Conservation (phyloP, 805 yeast species). For the Candida fluviatilis region DNA sequence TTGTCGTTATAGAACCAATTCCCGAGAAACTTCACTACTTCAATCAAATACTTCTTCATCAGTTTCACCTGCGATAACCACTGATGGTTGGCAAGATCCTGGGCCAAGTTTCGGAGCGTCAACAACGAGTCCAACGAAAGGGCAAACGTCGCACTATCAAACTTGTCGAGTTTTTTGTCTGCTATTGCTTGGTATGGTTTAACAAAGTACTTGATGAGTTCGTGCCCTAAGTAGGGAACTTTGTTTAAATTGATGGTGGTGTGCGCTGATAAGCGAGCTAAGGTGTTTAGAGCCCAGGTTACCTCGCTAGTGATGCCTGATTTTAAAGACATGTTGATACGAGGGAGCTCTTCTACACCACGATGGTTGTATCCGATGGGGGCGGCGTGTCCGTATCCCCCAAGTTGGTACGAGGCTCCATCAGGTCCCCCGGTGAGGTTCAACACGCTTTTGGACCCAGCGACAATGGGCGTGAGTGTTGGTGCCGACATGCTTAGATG, state of each 20-base stretch:
- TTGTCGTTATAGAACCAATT: constrained; percentile 27
- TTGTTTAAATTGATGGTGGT: constrained; percentile 47
- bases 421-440: not conserved
- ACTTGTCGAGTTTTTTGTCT: constrained; percentile 12
- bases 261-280: constrained; percentile 45
- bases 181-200: constrained; percentile 25
- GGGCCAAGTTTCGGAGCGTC: constrained; percentile 74
- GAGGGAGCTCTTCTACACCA: constrained; percentile 60
- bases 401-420: constrained; percentile 2
- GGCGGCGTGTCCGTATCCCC: constrained; percentile 8
- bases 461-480: not conserved
- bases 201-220: constrained; percentile 33
- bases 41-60: constrained; percentile 44
- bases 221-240: constrained; percentile 39
- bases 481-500: not conserved
- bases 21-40: constrained; percentile 38
- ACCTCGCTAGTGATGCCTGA: constrained; percentile 64
- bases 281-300: constrained; percentile 63
- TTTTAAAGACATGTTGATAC: constrained; percentile 68
- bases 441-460: not conserved
- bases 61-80: constrained; percentile 54
- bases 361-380: constrained; percentile 30
- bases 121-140: constrained; percentile 48
- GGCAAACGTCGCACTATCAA: constrained; percentile 18
- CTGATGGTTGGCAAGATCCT: constrained; percentile 80